Conservation (phyloP, 345 rosid species). For the Eucalyptus pauciflora region DNA sequence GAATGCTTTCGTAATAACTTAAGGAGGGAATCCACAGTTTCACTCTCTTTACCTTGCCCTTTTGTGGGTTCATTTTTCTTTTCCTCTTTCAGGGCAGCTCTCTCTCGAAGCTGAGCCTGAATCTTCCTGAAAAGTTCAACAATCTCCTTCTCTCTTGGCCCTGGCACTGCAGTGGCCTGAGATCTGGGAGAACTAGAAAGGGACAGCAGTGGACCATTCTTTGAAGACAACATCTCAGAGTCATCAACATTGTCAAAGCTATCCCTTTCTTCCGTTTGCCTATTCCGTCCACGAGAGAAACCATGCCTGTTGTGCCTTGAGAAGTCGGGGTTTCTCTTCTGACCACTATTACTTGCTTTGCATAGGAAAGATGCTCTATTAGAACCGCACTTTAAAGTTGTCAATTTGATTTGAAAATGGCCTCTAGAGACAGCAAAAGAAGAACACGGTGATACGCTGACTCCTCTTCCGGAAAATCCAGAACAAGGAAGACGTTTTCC, state of each 20-base stretch:
- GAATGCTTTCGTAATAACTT: conserved; percentile 80
- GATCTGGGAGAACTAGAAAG: conserved; percentile 46
- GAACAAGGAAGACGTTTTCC: conserved; percentile 28
- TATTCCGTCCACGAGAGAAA: conserved; percentile 47
- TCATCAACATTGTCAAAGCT: conserved; percentile 39
- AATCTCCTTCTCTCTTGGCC: conserved; percentile 78
- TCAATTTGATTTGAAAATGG: conserved; percentile 15
- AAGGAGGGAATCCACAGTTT: conserved; percentile 74
- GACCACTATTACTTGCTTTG: conserved; percentile 47
- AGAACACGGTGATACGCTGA: conserved; percentile 14
- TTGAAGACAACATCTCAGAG: conserved; percentile 41
- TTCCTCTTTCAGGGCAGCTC: conserved; percentile 65
- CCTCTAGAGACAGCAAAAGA: conserved; percentile 13
- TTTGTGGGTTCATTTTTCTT: conserved; percentile 35
- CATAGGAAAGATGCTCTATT: conserved; percentile 33
- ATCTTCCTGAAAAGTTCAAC: conserved; percentile 84
- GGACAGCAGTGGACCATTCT: conserved; percentile 54
- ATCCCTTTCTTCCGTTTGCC: conserved; percentile 48
- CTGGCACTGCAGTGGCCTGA: conserved; percentile 72
- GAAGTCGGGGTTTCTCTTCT: conserved; percentile 64
- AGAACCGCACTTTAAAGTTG: conserved; percentile 16
- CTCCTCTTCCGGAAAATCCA: conserved; percentile 33
- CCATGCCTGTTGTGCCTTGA: conserved; percentile 49
- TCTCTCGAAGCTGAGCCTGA: conserved; percentile 77
- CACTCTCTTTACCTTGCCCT: conserved; percentile 52